phyloP scores from a whole-genome alignment of 768 basidiomycete species.

The Boletellus emodensis region DNA sequence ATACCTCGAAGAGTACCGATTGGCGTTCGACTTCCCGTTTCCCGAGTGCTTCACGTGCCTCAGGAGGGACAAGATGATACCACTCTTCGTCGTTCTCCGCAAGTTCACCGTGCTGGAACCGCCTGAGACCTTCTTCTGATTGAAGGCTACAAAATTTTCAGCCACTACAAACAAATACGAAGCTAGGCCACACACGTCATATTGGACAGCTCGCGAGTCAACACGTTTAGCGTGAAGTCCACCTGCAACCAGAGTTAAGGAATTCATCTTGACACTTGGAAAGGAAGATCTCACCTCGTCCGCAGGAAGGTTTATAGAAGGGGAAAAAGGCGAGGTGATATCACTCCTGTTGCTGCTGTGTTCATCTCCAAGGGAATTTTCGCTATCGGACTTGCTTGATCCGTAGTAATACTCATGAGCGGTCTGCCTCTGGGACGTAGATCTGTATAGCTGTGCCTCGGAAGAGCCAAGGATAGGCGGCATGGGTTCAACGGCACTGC shows the following conservation, averaged over 20 bases:
- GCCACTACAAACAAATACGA: slow-evolving; percentile 1
- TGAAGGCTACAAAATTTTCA: slow-evolving; percentile 42
- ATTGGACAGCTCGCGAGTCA: slow-evolving; percentile 34
- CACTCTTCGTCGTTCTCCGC: slow-evolving; percentile 75
- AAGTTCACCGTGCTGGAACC: slow-evolving; percentile 66
- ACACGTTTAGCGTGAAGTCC: slow-evolving; percentile 22
- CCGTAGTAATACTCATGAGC: slow-evolving; percentile 33
- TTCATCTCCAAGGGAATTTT: slow-evolving; percentile 12
- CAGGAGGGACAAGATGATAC: slow-evolving; percentile 73
- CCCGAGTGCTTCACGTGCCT: slow-evolving; percentile 65
- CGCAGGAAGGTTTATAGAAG: slow-evolving; percentile 31
- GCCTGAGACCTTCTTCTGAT: slow-evolving; percentile 58
- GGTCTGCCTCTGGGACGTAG: slow-evolving; percentile 37
- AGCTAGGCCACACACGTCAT: slow-evolving; percentile 35
- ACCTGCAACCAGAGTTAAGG: slow-evolving; percentile 21
- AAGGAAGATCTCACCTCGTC: slow-evolving; percentile 35
- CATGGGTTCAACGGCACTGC: slow-evolving; percentile 33
- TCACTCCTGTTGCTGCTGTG: slow-evolving; percentile 14
- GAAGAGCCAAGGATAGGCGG: slow-evolving; percentile 40
- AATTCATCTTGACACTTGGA: slow-evolving; percentile 16
- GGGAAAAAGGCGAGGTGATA: slow-evolving; percentile 34
- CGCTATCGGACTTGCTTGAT: slow-evolving; percentile 39
- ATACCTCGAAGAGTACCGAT: slow-evolving; percentile 82
- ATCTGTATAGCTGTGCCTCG: slow-evolving; percentile 50
- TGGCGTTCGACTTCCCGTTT: slow-evolving; percentile 81